Evolutionary conservation across 2,329 filamentous ascomycete species (phyloP).

Genomic region (Pseudopithomyces chartarum): DNA sequence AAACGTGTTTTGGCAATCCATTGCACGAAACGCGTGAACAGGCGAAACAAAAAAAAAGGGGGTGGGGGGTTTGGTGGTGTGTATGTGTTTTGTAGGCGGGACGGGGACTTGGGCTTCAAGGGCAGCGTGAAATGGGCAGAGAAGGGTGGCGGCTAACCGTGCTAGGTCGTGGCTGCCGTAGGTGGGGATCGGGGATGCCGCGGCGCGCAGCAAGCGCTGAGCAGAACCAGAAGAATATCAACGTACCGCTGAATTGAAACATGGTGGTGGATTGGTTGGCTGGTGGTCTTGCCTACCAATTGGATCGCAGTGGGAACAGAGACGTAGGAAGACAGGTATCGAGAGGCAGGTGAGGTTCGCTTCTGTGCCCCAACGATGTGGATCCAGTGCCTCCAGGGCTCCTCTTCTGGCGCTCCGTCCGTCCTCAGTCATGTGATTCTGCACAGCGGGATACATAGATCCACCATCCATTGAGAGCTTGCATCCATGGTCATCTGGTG

Average conservation of each 20-base stretch:
- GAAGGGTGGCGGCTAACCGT: conserved; percentile 7
- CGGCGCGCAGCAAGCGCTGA: conserved; percentile 1
- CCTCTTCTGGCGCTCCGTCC: neutral
- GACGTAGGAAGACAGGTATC: neutral
- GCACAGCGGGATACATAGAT: too few species aligned
- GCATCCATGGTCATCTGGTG: too few species aligned
- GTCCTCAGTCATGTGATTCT: neutral
- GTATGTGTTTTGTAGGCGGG: neutral
- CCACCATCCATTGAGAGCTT: neutral
- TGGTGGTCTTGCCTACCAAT: conserved; percentile 7
- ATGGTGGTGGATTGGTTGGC: conserved; percentile 22
- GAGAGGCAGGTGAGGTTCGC: neutral
- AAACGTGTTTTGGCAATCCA: conserved; percentile 33
- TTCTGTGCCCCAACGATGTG: conserved; percentile 5
- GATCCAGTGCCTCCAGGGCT: neutral
- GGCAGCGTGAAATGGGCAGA: neutral
- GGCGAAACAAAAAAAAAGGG: conserved; percentile 6
- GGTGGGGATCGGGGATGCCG: conserved; percentile 2
- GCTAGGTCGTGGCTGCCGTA: conserved; percentile 15
- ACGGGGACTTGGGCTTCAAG: neutral
- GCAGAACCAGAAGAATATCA: neutral
- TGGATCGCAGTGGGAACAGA: neutral
- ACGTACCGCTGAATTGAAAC: conserved; percentile 47
- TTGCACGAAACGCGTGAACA: conserved; percentile 22
- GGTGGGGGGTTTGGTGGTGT: too few species aligned